Evolutionary conservation across 2,329 filamentous ascomycete species (phyloP).

Genomic region (Colletotrichum sp.): DNA sequence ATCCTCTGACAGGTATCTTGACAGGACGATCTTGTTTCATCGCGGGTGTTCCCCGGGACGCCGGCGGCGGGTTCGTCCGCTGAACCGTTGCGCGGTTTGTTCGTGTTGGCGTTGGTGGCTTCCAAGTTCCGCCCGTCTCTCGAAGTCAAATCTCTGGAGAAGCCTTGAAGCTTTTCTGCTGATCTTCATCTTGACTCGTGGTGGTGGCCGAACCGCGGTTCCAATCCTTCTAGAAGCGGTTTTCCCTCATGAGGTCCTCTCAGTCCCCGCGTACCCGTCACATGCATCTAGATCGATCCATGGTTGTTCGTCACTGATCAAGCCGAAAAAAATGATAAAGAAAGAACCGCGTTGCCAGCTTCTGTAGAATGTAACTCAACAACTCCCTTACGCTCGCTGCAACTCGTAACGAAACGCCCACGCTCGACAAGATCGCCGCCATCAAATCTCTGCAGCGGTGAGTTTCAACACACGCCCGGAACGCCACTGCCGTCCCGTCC

Average conservation of each 20-base stretch:
- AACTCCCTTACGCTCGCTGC: background rate
- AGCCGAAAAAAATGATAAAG: background rate
- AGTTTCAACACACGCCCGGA: background rate
- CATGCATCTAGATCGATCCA: background rate
- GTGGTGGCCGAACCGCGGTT: background rate
- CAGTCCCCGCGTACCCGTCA: background rate
- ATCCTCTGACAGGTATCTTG: background rate
- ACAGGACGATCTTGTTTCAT: constrained; percentile 2
- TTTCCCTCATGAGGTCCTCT: background rate
- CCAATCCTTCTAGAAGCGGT: background rate
- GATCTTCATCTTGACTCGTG: background rate
- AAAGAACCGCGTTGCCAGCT: background rate
- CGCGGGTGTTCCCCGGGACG: background rate
- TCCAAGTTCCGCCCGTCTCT: background rate
- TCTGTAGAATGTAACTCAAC: background rate
- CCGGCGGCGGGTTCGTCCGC: background rate
- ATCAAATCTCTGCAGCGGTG: background rate
- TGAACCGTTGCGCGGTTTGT: background rate
- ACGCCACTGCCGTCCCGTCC: background rate
- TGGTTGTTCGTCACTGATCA: background rate
- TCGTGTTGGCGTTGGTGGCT: background rate
- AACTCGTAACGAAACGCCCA: background rate
- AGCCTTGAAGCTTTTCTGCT: background rate
- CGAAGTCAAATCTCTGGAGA: background rate
- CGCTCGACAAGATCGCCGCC: background rate